These are phyloP conservation scores for Nemania abortiva DNA, from an alignment of 2,329 filamentous ascomycete genomes.

Conservation along the genomic window DNA sequence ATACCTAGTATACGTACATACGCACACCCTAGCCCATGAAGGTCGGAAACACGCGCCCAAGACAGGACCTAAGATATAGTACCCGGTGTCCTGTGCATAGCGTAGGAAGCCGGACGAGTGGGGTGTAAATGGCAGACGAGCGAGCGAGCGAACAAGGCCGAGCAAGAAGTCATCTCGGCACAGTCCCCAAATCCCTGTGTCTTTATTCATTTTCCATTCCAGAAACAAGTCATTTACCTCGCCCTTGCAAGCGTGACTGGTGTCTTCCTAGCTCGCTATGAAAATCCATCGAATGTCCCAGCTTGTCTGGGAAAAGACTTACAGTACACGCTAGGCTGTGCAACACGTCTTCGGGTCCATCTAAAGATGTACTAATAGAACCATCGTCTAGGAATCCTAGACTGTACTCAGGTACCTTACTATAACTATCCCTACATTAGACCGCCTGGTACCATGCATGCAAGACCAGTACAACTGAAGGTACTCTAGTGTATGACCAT, in stretches of 20 bases:
- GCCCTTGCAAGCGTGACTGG: conserved; percentile 26
- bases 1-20: too few species aligned
- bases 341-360: conserved; percentile 17
- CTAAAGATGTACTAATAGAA: conserved; percentile 8
- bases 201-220: conserved; percentile 35
- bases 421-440: background rate
- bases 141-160: conserved; percentile 18
- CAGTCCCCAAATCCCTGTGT: conserved; percentile 43
- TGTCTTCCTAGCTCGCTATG: conserved; percentile 3
- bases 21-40: conserved; percentile 11
- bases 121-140: background rate
- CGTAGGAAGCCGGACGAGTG: conserved; percentile 24
- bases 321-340: background rate
- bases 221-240: conserved; percentile 29
- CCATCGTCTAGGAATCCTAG: conserved; percentile 12
- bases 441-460: background rate
- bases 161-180: conserved; percentile 41
- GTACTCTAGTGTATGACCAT: background rate
- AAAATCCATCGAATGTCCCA: conserved; percentile 15
- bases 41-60: conserved; percentile 18
- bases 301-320: background rate
- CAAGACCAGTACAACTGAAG: background rate
- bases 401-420: conserved; percentile 7
- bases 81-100: background rate
- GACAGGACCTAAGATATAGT: background rate